Percentiles rank a stretch among this genome's conserved stretches.
phyloP scores from a whole-genome alignment of 495 filamentous ascomycete genomes.

The Penicillium egyptiacum region DNA sequence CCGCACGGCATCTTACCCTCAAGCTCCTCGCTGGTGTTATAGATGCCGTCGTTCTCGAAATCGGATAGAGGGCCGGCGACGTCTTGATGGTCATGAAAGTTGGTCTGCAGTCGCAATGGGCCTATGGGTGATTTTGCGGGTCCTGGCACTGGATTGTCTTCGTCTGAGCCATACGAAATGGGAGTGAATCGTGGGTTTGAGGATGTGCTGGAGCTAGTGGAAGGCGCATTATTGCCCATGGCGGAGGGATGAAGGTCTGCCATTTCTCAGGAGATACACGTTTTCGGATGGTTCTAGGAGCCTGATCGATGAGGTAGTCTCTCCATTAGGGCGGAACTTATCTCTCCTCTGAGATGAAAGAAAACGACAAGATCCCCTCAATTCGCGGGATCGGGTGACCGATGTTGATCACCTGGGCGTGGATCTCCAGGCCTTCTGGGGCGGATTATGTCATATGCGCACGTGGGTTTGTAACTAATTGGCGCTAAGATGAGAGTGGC shows the following conservation, averaged over 20 bases:
- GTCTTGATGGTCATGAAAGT: conserved; percentile 29
- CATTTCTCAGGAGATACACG: conserved; percentile 22
- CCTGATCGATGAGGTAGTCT: not conserved
- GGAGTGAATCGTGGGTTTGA: conserved; percentile 39
- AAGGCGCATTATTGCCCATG: conserved; percentile 30
- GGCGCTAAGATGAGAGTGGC: conserved; percentile 3
- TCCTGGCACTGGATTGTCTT: conserved; percentile 16
- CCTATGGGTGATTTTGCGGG: conserved; percentile 21
- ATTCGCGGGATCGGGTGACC: conserved; percentile 7
- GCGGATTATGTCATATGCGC: conserved; percentile 3
- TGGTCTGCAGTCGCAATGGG: conserved; percentile 37
- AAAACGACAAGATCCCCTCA: conserved; percentile 1
- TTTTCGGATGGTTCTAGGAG: not conserved
- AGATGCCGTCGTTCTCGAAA: conserved; percentile 28
- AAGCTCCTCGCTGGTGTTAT: conserved; percentile 35
- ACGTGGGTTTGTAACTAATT: conserved; percentile 9
- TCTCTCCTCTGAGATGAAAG: not conserved
- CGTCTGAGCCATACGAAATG: conserved; percentile 36
- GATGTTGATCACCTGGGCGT: conserved; percentile 6
- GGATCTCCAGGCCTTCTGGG: not conserved
- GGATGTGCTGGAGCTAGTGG: conserved; percentile 31
- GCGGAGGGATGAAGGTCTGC: conserved; percentile 27
- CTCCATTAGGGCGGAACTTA: not conserved
- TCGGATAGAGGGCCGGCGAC: conserved; percentile 25
- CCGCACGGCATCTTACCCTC: conserved; percentile 21